Percentiles rank a stretch among this genome's conserved stretches.
phyloP scores from a whole-genome alignment of 306 rosid species.

The Canavalia gladiata region DNA sequence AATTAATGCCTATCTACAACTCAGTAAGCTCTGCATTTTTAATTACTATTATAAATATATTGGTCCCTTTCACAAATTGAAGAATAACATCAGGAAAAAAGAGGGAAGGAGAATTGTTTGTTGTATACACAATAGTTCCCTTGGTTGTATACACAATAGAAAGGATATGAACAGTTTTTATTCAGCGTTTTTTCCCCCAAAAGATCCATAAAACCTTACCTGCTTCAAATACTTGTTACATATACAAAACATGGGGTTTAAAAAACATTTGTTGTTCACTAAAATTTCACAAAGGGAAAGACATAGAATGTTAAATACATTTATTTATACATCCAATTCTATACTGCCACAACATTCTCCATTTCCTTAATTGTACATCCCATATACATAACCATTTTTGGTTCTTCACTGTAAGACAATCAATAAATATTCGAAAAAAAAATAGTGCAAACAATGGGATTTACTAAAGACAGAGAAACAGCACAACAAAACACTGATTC shows the following conservation, averaged over 20 bases:
- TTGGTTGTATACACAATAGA: not conserved
- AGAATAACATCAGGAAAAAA: not conserved
- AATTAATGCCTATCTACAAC: not conserved
- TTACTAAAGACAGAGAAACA: constrained; percentile 15
- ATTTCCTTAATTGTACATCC: not conserved
- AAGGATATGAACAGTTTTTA: not conserved
- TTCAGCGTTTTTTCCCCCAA: not conserved
- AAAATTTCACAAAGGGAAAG: not conserved
- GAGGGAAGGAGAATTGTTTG: not conserved
- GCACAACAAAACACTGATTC: not conserved
- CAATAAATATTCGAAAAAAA: not conserved
- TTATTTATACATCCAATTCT: not conserved
- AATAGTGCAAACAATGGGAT: not conserved
- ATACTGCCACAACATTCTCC: not conserved
- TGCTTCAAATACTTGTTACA: too few species aligned
- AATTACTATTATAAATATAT: constrained; percentile 3
- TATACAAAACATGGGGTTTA: not conserved
- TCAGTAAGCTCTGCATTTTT: not conserved
- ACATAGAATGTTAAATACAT: constrained; percentile 6
- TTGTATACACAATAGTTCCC: not conserved
- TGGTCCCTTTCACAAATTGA: constrained; percentile 9
- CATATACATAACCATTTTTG: not conserved
- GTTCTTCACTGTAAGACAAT: not conserved
- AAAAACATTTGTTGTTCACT: not conserved
- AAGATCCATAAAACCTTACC: not conserved